A percentile compares a stretch with the other conserved stretches of the same genome.
Evolutionary conservation across 2,329 filamentous ascomycete species (phyloP).

Genomic region (Ophiostoma novo-ulmi): DNA sequence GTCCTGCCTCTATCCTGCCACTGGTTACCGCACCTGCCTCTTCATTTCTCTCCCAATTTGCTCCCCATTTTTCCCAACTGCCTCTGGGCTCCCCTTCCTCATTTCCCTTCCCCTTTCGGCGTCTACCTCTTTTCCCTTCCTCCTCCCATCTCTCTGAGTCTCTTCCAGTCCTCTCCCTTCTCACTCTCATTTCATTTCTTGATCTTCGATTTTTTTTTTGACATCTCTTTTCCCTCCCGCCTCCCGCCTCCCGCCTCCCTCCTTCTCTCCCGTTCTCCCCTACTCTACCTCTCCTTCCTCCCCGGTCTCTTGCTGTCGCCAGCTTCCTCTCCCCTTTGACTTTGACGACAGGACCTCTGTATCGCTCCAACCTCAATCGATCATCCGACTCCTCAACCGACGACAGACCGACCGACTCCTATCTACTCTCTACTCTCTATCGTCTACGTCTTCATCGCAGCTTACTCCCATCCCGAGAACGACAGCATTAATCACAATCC

Average conservation of each 20-base stretch:
- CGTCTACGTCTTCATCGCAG: background rate
- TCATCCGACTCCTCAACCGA: background rate
- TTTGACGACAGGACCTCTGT: background rate
- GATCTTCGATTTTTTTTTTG: constrained; percentile 6
- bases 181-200: constrained; percentile 10
- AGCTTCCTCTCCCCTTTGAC: background rate
- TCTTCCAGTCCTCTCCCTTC: constrained; percentile 5
- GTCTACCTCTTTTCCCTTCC: constrained; percentile 17
- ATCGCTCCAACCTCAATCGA: background rate
- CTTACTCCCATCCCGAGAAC: background rate
- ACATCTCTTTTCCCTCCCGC: constrained; percentile 5
- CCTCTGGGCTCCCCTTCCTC: constrained; percentile 17
- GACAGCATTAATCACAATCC: background rate
- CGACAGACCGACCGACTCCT: background rate
- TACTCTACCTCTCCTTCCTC: constrained; percentile 7
- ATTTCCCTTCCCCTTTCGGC: constrained; percentile 22
- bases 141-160: constrained; percentile 11
- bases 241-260: background rate
- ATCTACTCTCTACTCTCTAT: background rate
- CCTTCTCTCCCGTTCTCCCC: background rate
- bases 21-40: background rate
- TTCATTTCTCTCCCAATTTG: constrained; percentile 11
- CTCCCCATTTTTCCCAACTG: constrained; percentile 7
- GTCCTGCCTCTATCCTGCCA: background rate
- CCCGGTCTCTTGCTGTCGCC: constrained; percentile 6